These are phyloP conservation scores for Trichoderma virens DNA, from an alignment of 495 filamentous ascomycete genomes.

Conservation along the genomic window DNA sequence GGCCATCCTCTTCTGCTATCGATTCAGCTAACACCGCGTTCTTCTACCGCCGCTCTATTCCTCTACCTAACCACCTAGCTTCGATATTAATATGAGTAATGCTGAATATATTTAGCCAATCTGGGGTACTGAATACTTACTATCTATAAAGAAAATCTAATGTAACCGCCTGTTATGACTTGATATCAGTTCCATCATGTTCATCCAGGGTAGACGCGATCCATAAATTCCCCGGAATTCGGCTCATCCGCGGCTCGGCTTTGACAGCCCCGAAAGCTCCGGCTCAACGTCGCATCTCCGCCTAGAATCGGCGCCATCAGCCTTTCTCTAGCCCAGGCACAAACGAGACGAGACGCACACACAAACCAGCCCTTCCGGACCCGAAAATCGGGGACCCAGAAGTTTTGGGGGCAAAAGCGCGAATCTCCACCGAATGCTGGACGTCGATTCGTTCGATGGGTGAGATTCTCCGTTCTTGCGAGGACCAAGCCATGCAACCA, in stretches of 20 bases:
- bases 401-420: not conserved
- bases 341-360: not conserved
- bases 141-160: no score
- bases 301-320: not conserved
- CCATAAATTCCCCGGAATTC: not conserved
- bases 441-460: no score
- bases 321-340: not conserved
- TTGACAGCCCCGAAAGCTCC: not conserved
- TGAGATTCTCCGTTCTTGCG: no score
- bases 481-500: no score
- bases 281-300: not conserved
- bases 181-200: not conserved
- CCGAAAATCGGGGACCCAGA: constrained; percentile 3
- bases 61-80: no score
- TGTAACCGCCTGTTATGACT: not conserved
- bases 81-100: no score
- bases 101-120: no score
- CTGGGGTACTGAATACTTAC: no score
- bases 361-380: not conserved
- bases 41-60: no score
- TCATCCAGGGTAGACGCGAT: not conserved
- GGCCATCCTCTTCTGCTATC: no score
- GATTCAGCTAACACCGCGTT: no score
- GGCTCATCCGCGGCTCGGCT: not conserved
- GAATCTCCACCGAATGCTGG: no score